These are phyloP conservation scores for Globisporangium spinosum DNA, from an alignment of 352 stramenopile genomes.

Conservation along the genomic window DNA sequence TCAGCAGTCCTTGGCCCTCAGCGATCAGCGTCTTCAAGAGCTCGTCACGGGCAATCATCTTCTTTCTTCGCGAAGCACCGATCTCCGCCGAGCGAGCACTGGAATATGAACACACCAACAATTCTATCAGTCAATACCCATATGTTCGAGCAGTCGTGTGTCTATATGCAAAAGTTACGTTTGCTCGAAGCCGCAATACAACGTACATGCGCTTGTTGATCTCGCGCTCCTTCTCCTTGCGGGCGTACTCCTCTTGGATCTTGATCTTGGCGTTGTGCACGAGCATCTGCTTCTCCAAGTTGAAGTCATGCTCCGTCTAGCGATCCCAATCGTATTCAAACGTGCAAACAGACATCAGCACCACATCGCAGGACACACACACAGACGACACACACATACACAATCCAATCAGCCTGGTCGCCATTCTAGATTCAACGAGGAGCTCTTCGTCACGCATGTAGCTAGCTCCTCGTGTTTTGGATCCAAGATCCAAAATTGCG, in stretches of 20 bases:
- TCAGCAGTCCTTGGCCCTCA: conserved; percentile 54
- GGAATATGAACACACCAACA: background rate
- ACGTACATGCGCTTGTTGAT: conserved; percentile 90
- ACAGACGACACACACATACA: background rate
- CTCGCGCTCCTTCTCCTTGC: conserved; percentile 97
- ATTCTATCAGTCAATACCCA: background rate
- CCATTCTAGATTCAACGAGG: background rate
- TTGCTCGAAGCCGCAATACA: background rate
- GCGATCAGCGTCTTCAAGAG: conserved; percentile 83
- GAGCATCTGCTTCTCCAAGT: conserved; percentile 98
- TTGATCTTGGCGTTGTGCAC: conserved; percentile 97
- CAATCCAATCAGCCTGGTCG: background rate
- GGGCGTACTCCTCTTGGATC: conserved; percentile 96
- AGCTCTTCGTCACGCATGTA: background rate
- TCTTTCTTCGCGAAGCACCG: conserved; percentile 93
- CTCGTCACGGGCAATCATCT: conserved; percentile 94
- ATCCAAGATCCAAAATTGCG: conserved; percentile 12
- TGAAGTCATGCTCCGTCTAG: conserved; percentile 98
- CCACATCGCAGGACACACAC: background rate
- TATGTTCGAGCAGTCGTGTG: background rate
- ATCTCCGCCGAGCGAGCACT: conserved; percentile 92
- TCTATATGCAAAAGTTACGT: background rate
- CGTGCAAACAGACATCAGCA: background rate
- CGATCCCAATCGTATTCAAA: conserved; percentile 7
- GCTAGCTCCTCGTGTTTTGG: conserved; percentile 4